Base-by-base conservation (phyloP, 306 rosid species). In the Fragaria vesca region DNA sequence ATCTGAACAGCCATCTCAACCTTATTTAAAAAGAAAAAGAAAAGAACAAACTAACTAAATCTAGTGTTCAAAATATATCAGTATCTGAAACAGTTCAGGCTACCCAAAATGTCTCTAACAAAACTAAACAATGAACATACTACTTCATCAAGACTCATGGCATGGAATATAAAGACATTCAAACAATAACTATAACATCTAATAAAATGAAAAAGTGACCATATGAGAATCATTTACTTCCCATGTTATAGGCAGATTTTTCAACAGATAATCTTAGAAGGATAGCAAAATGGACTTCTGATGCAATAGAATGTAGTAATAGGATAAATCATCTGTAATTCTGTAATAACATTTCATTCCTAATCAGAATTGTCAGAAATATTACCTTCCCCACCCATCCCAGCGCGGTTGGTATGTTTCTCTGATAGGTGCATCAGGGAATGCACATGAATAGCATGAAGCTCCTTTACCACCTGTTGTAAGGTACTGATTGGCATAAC, bases 371-470 rank as follows among this genome's bases (percentile, higher is more conserved):
- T 10, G 2, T 48, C 54, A 78, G 47, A 51, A 78, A 67, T 66
- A 26, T 87, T 87, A 94, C 98, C 98, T 92, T 86, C 98, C 96
- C 98, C 98, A 92, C 3, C 90, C 98, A 76, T 94, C 98, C 97
- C 98, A 94, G 40, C 97, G 93, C n/a, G 98, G 97, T 79, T 94
- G 98, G 81, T 84, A 92, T 0, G 94, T 84, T 88, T 94, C 98
- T 79, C 98, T 88, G 21, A 90, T 89, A 8, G 98, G 97, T 32
- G 94, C 94, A 81, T 90, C 87, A 1, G 97, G 98, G 85, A 94
- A 94, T 72, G 92, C 82, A 76, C 98, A 88, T 30, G 93, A 84
- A 85, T 66, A 94, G 81, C 98, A 90, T 6, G 93, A n/a, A 80
- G 73, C 97, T 78, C 96, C 97, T 84, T 92, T 92, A 36, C 98